Conservation (phyloP, 2,329 filamentous ascomycete species). For the Cryphonectria naterciae region DNA sequence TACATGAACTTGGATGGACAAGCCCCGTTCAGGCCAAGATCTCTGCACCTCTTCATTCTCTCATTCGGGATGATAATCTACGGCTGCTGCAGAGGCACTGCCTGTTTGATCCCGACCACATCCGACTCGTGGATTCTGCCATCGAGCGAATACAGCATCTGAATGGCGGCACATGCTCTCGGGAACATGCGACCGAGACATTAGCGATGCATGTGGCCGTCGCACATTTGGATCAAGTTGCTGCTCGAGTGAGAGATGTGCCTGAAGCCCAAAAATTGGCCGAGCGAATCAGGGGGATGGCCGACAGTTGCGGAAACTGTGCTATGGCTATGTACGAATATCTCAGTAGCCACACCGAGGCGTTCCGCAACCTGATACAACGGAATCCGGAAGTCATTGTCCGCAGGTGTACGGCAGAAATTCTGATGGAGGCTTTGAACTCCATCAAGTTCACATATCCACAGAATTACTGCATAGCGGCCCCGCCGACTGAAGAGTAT, state of each 20-base stretch:
- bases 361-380: conserved; percentile 68
- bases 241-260: conserved; percentile 71
- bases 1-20: conserved; percentile 42
- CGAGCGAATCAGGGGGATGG: conserved; percentile 49
- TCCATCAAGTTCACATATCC: conserved; percentile 56
- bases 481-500: conserved; percentile 32
- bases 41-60: conserved; percentile 51
- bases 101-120: conserved; percentile 74
- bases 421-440: conserved; percentile 57
- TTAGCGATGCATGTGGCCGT: conserved; percentile 59
- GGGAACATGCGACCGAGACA: conserved; percentile 51
- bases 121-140: conserved; percentile 66
- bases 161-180: conserved; percentile 53
- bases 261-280: conserved; percentile 61
- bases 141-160: conserved; percentile 60
- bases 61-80: conserved; percentile 75
- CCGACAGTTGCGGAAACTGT: conserved; percentile 56
- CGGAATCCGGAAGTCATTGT: conserved; percentile 60
- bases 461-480: conserved; percentile 47
- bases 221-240: conserved; percentile 75
- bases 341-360: conserved; percentile 57
- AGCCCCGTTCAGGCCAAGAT: conserved; percentile 52
- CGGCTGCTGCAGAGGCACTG: conserved; percentile 75
- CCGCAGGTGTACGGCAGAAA: conserved; percentile 54
- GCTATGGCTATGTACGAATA: conserved; percentile 65